Percentiles rank a stretch among this genome's conserved stretches.
phyloP scores from a whole-genome alignment of 208 protist genomes.

The Acanthamoeba sp. region DNA sequence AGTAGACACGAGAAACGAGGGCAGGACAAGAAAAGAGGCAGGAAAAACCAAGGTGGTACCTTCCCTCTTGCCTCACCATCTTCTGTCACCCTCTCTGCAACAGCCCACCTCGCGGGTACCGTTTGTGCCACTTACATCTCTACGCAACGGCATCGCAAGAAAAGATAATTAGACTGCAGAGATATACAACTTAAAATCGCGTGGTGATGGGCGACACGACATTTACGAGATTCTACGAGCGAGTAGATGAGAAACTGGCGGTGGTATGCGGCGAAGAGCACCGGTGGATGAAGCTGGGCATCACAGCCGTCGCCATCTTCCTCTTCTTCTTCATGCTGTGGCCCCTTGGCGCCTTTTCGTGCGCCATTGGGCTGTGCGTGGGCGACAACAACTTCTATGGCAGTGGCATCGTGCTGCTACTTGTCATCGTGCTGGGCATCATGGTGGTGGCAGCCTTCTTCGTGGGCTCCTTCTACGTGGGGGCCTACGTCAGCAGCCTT shows the following conservation, averaged over 20 bases:
- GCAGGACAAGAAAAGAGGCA: too few species aligned
- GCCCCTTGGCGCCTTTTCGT: slow-evolving; percentile 28
- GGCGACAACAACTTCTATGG: slow-evolving; percentile 7
- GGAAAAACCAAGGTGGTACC: too few species aligned
- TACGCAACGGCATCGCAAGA: too few species aligned
- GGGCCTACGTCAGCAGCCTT: neutral
- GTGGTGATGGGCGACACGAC: neutral
- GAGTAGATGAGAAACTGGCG: neutral
- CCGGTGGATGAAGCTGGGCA: slow-evolving; percentile 28
- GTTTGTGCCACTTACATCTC: too few species aligned
- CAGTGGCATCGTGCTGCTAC: slow-evolving; percentile 28
- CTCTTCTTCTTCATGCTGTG: slow-evolving; percentile 51
- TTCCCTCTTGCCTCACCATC: too few species aligned
- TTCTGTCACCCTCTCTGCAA: too few species aligned
- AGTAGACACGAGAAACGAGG: too few species aligned
- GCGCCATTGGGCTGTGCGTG: slow-evolving; percentile 34
- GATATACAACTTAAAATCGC: too few species aligned
- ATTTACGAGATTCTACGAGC: neutral
- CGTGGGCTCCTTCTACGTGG: slow-evolving; percentile 28
- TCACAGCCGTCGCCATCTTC: slow-evolving; percentile 23
- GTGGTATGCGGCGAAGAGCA: neutral
- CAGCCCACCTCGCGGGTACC: too few species aligned
- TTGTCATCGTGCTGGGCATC: slow-evolving; percentile 1
- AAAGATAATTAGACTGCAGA: too few species aligned
- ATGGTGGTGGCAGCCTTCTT: slow-evolving; percentile 24